These are phyloP conservation scores for Cyclostephanos tholiformis DNA, from an alignment of 108 stramenopile genomes.

Conservation along the genomic window DNA sequence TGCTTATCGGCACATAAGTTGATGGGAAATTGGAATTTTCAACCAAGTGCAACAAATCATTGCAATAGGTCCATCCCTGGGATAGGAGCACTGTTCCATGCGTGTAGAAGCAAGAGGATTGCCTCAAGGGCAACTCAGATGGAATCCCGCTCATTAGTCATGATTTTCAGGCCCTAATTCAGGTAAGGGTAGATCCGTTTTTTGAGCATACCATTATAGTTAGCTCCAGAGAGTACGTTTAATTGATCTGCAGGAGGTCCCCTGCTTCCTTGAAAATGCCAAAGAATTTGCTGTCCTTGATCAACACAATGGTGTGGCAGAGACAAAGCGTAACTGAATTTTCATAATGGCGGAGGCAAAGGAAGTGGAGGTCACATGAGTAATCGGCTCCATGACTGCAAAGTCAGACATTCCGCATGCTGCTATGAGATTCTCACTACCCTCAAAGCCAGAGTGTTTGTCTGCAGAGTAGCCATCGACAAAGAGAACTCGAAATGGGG, in stretches of 20 bases:
- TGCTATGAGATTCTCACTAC: background rate
- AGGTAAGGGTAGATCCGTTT: no score
- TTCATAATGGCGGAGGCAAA: no score
- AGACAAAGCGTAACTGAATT: background rate
- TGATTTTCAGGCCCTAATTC: background rate
- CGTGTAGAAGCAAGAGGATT: no score
- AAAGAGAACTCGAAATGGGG: background rate
- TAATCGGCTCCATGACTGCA: background rate
- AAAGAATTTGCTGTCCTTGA: no score
- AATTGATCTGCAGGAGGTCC: background rate
- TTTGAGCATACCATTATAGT: background rate
- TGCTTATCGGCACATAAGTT: background rate
- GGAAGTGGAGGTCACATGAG: background rate
- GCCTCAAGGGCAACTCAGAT: no score
- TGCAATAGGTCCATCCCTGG: slow-evolving; percentile 7
- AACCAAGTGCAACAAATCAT: slow-evolving; percentile 12
- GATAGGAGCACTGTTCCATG: no score
- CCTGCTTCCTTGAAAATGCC: background rate
- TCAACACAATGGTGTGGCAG: background rate
- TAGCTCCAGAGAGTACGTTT: background rate
- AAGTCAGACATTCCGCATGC: no score
- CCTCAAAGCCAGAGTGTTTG: background rate
- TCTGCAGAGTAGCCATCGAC: background rate
- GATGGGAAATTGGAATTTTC: no score
- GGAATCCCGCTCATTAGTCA: background rate